Base-by-base conservation (phyloP, 768 basidiomycete genomes). In the Tulasnella sp. region DNA sequence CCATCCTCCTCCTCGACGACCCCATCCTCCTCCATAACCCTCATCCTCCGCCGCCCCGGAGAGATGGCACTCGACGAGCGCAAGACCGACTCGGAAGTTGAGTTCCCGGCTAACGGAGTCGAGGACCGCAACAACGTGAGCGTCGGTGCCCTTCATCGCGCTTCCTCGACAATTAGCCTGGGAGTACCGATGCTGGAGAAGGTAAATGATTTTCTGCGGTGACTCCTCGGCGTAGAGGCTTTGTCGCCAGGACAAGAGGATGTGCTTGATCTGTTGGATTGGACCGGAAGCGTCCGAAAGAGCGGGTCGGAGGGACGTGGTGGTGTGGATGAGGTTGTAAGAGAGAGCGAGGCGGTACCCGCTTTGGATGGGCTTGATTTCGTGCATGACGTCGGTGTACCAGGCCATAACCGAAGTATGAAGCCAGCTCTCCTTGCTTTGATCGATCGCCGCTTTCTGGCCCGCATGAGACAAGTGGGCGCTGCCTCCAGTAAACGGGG, bases 371-470 rank as follows among this genome's bases (percentile, higher is more conserved):
- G 87, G 86, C 79, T 88, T 88, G 80, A 89, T 86, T 84, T 88
- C 88, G 82, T 89, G 88, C 71, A 83, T 84, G 74, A 89, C 89
- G 77, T 89, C 89, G 38, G 88, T 89, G 81, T 90, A 89, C 88
- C 89, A 90, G 0, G 89, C 85, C 5, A 89, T 83, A 19, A 88
- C 82, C 0, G 87, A 83, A 0, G 87, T 88, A 3, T 82, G 82
- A 8, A 83, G 74, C 1, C 83, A 75, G n/a, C 87, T 87, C 18
- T 81, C 79, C 0, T 80, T 19, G 3, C 86, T 48, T 5, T 85
- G 82, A 82, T 89, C 86, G 80, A 89, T 84, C 9, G 85, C 83
- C 75, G 85, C 82, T 7, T 83, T 83, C 10, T 82, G 81, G 24
- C 81, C 81, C 1, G 84, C 84, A 82, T 89, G 88, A 0, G 87